These are phyloP conservation scores for Chamaecrista fasciculata DNA, from an alignment of 306 rosid species.

Conservation along the genomic window DNA sequence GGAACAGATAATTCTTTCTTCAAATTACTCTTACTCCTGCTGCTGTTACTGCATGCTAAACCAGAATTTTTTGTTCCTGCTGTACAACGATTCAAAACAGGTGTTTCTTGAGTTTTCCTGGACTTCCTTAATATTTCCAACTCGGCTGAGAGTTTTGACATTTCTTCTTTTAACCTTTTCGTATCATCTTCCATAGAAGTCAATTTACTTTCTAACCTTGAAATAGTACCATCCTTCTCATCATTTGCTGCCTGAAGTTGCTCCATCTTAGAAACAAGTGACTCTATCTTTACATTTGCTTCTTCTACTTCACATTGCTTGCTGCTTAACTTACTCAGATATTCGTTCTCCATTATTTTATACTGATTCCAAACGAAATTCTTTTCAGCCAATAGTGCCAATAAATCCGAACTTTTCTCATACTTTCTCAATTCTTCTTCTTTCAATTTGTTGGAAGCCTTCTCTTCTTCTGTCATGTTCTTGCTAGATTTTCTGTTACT, in stretches of 20 bases:
- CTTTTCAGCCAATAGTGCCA: constrained; percentile 70
- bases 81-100: constrained; percentile 52
- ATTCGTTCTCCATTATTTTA: constrained; percentile 60
- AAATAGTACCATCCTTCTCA: constrained; percentile 59
- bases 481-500: constrained; percentile 28
- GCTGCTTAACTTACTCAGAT: constrained; percentile 44
- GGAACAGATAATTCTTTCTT: constrained; percentile 43
- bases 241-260: constrained; percentile 52
- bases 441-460: constrained; percentile 24
- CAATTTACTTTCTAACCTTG: constrained; percentile 46
- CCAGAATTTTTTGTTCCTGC: constrained; percentile 26
- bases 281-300: constrained; percentile 46
- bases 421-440: constrained; percentile 46
- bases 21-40: constrained; percentile 34
- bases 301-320: constrained; percentile 52
- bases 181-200: constrained; percentile 51
- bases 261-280: constrained; percentile 60
- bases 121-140: constrained; percentile 53
- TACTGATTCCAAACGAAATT: constrained; percentile 84
- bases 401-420: constrained; percentile 55
- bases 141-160: constrained; percentile 47
- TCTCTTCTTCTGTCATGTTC: constrained; percentile 31
- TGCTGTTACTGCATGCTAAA: constrained; percentile 31
- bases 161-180: constrained; percentile 54
- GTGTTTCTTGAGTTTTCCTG: constrained; percentile 38